Base-by-base conservation (phyloP, 2,329 filamentous ascomycete genomes). In the Falciphora oryzae region DNA sequence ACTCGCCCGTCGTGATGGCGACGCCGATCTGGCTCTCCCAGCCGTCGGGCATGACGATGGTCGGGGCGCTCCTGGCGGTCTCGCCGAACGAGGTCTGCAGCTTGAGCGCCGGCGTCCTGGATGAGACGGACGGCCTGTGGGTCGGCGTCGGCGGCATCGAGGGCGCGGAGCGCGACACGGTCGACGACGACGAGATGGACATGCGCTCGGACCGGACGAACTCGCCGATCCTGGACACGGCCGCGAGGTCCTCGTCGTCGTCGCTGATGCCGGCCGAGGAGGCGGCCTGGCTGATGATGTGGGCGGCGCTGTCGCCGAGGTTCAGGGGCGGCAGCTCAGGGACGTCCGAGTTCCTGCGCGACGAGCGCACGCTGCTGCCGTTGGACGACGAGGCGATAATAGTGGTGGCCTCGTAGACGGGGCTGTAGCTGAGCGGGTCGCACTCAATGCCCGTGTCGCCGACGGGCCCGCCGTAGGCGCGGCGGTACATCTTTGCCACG, bases 401-500 rank as follows among this genome's bases (percentile, higher is more conserved):
- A 31, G 28, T 10, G 53, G 22, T 8, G 56, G 14, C 3, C 13
- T 63, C 65, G 32, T 63, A 71, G 64, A 64, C 70, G 53, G 66
- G 65, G 61, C 68, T 64, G 67, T 66, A 69, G 65, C 70, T 75
- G 71, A 77, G 74, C 69, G 63, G 71, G 68, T 56, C 73, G 58
- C 70, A 73, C 63, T 78, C 78, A 65, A 87, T 82, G 6, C 80
- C 84, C 5, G 81, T 79, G 3, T 73, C 69, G 13, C 75, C 71
- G 22, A 79, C 77, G 0, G 70, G 70, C 0, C 84, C 84, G 1
- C 84, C 85, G 66, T 88, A 88, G 0, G 82, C 80, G 18, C 78
- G 77, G 38, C 78, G 78, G 70, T 88, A 88, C 77, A 84, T 85
- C 64, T 76, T 75, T 65, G 84, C 80, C 2, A 88, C 81, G 56